phyloP scores from a whole-genome alignment of 192 early-diverging fungal genomes.

The Podila horticola region DNA sequence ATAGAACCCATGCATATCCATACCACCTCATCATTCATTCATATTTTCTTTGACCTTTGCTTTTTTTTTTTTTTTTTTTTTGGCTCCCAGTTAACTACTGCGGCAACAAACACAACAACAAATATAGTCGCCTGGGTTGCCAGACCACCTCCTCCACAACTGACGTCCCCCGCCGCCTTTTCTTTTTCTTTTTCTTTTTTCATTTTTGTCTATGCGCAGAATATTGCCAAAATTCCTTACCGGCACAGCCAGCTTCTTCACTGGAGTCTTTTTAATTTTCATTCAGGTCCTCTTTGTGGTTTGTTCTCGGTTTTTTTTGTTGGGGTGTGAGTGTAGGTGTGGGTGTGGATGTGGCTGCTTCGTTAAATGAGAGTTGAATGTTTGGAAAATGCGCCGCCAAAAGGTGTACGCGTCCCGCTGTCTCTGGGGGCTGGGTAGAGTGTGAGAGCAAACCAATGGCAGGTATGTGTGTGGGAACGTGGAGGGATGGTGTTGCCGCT shows the following conservation, averaged over 20 bases:
- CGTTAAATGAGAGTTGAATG: background rate
- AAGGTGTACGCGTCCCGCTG: background rate
- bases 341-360: background rate
- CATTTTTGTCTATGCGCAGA: background rate
- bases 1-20: background rate
- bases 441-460: background rate
- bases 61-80: background rate
- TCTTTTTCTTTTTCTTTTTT: background rate
- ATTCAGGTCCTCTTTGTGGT: conserved; percentile 12
- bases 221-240: conserved; percentile 48
- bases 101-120: background rate
- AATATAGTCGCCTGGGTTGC: background rate
- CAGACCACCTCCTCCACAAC: no score
- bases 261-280: conserved; percentile 73
- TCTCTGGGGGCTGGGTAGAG: background rate
- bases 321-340: background rate
- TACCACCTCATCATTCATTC: background rate
- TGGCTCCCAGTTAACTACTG: background rate
- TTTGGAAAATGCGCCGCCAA: background rate
- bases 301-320: background rate
- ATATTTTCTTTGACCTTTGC: background rate
- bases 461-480: no score
- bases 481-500: no score
- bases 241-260: conserved; percentile 68
- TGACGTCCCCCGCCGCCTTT: background rate